Base-by-base conservation (phyloP, 495 filamentous ascomycete species). In the Aspergillus homomorphus region DNA sequence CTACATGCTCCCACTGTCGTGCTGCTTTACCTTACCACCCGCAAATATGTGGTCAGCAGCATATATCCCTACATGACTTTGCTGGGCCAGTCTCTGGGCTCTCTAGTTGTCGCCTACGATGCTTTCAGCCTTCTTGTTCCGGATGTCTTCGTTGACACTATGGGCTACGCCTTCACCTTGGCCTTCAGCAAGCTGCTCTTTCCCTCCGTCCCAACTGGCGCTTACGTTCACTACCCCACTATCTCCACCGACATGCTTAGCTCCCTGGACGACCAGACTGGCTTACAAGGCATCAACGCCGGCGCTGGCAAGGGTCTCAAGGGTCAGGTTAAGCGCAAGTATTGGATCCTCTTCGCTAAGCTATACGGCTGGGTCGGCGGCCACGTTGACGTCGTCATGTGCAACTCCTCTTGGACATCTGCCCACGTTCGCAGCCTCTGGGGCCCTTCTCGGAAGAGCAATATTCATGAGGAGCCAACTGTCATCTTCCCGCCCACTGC, bases 181-280 rank as follows among this genome's bases (percentile, higher is more conserved):
- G 90, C 89, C 4, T 75, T 96, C 14, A 86, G 81, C 73, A 95
- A 93, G 66, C 81, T 86, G 46, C 80, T 97, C 20, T 97, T 98
- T 73, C 87, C 82, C 1, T 68, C 74, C 15, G 84, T 97, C 19
- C 92, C 95, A 3, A 95, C 90, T 2, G 90, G 82, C 33, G 94
- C 94, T 15, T 98, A 98, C 66, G 92, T 98, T 2, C 94, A 98
- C 71, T 98, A 97, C 68, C 94, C 94, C 6, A 97, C 94, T 46
- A 98, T 98, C 48, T 96, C 92, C 5, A 98, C 93, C 30, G 95
- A 98, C 70, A 98, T 98, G 94, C 86, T 98, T 6, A 80, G 78
- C 43, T 91, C 90, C 19, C 85, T 98, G 12, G 82, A 91, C 57
- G 82, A 89, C 15, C 69, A 72, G 12, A 80, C 74, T 21, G 86